Conservation (phyloP, 139 green algal species). For the Chara braunii region DNA sequence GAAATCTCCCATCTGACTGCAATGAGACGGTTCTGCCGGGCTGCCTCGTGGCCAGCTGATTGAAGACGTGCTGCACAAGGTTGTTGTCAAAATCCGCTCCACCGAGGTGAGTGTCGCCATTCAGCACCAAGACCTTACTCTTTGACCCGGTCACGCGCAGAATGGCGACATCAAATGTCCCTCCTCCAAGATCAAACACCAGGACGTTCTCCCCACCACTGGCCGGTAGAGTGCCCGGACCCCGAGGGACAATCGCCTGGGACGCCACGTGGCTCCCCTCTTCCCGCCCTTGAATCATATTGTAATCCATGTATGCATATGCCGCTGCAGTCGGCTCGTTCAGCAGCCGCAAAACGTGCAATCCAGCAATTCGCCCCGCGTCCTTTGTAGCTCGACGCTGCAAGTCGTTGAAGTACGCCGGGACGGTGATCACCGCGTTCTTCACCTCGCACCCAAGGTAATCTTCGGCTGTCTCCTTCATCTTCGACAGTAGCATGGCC, state of each 20-base stretch:
- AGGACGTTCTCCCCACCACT: slow-evolving; percentile 10
- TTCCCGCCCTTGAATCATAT: no score
- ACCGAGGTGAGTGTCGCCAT: slow-evolving; percentile 44
- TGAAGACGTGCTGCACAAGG: no score
- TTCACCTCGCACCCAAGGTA: slow-evolving; percentile 71
- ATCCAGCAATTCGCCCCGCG: slow-evolving; percentile 52
- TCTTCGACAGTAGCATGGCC: slow-evolving; percentile 92
- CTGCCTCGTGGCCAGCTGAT: no score
- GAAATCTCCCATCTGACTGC: no score
- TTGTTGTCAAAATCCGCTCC: no score
- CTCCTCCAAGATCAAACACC: slow-evolving; percentile 60
- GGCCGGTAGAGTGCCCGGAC: no score
- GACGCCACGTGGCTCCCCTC: no score
- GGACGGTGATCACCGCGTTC: slow-evolving; percentile 75
- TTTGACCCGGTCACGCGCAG: slow-evolving; percentile 30
- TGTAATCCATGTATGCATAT: slow-evolving; percentile 23
- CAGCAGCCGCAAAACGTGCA: slow-evolving; percentile 36
- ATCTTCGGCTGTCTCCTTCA: slow-evolving; percentile 76
- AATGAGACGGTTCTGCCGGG: no score
- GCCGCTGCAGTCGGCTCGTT: slow-evolving; percentile 38
- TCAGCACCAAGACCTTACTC: slow-evolving; percentile 22
- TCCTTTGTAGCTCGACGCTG: slow-evolving; percentile 68
- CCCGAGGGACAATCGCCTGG: no score
- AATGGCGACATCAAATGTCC: slow-evolving; percentile 43
- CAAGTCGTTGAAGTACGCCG: slow-evolving; percentile 95